Conservation (phyloP, 2,329 filamentous ascomycete species). For the Xylaria sp. region DNA sequence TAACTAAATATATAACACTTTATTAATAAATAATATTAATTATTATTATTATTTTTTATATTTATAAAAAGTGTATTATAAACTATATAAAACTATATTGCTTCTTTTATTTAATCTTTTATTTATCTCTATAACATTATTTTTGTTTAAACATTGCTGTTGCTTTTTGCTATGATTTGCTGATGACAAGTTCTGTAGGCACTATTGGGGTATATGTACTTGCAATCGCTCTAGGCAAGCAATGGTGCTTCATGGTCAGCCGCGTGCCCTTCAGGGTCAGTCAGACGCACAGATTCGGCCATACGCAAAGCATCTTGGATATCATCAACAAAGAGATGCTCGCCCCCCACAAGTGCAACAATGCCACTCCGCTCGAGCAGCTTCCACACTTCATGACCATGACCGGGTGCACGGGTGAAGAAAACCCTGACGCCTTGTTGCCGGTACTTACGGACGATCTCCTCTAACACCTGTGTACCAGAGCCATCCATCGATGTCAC, state of each 20-base stretch:
- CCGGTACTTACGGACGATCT: constrained; percentile 87
- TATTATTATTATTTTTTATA: no score
- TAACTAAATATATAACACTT: no score
- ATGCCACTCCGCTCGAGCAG: constrained; percentile 85
- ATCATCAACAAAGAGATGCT: constrained; percentile 79
- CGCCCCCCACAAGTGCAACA: constrained; percentile 81
- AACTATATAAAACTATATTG: no score
- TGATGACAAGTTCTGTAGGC: neutral
- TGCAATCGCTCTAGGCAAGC: constrained; percentile 12
- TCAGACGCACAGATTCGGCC: constrained; percentile 73
- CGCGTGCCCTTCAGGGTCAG: constrained; percentile 29
- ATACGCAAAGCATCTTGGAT: constrained; percentile 86
- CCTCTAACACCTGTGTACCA: constrained; percentile 87
- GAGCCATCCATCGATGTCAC: constrained; percentile 94
- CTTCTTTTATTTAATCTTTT: no score
- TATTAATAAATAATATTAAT: no score
- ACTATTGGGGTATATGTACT: constrained; percentile 23
- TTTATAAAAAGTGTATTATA: no score
- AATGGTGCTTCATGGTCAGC: constrained; percentile 1
- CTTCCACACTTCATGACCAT: constrained; percentile 69
- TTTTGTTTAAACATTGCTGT: no score
- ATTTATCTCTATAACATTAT: no score
- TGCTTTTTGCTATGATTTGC: neutral
- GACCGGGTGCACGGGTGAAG: constrained; percentile 69
- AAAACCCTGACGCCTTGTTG: constrained; percentile 80